These are phyloP conservation scores for Echium plantagineum DNA, from an alignment of 257 asterid genomes.

Conservation along the genomic window DNA sequence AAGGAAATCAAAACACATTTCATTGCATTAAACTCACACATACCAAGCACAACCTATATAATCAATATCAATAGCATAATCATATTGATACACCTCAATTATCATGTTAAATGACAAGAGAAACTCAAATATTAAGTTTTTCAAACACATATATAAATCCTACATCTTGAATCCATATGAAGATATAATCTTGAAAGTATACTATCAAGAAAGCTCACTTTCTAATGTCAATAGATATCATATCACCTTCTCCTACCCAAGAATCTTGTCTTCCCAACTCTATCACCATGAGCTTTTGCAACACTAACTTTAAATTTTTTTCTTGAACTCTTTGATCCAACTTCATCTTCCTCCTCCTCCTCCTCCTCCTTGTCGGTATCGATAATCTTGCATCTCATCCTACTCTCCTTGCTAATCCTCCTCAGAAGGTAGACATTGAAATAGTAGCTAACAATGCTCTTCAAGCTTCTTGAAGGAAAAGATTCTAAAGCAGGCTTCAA, in stretches of 20 bases:
- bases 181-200: no score
- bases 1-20: no score
- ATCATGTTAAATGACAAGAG: no score
- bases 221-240: no score
- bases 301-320: constrained; percentile 5
- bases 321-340: not conserved
- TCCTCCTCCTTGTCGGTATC: constrained; percentile 15
- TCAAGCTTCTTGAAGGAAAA: constrained; percentile 12
- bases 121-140: no score
- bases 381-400: not conserved
- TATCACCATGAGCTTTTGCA: not conserved
- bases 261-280: constrained; percentile 2
- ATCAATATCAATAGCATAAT: no score
- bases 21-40: no score
- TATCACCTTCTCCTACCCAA: constrained; percentile 11
- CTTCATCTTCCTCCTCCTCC: constrained; percentile 16
- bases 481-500: constrained; percentile 12
- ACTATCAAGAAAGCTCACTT: no score
- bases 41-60: no score
- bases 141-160: no score
- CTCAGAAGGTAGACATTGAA: constrained; percentile 16
- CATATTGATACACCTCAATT: no score
- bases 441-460: constrained; percentile 17
- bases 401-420: constrained; percentile 3
- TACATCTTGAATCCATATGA: no score